phyloP scores from a whole-genome alignment of 2,329 filamentous ascomycete genomes.

The Mariannaea elegans region DNA sequence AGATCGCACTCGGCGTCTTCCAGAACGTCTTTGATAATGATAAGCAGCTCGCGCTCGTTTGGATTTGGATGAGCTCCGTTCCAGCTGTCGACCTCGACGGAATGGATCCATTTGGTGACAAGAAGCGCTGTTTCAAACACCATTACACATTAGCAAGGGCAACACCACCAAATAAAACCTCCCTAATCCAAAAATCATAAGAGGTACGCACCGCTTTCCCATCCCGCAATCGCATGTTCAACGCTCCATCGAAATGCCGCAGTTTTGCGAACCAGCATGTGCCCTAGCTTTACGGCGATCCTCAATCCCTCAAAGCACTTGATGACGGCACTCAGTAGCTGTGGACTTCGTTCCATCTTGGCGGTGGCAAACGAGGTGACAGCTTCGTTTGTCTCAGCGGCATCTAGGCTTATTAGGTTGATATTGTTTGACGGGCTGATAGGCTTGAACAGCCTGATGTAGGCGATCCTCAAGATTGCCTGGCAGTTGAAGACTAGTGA shows the following conservation, averaged over 20 bases:
- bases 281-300: constrained; percentile 19
- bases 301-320: constrained; percentile 19
- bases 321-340: constrained; percentile 12
- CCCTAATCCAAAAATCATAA: too few species aligned
- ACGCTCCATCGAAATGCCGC: constrained; percentile 27
- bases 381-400: constrained; percentile 6
- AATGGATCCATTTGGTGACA: constrained; percentile 25
- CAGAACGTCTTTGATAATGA: constrained; percentile 2
- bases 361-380: constrained; percentile 3
- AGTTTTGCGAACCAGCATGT: constrained; percentile 25
- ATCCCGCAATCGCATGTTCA: constrained; percentile 24
- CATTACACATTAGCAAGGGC: too few species aligned
- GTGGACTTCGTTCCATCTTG: constrained; percentile 1
- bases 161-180: too few species aligned
- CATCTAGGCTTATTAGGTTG: constrained; percentile 1
- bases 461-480: constrained; percentile 20
- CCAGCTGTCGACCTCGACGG: constrained; percentile 11
- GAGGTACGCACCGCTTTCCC: constrained; percentile 21
- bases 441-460: constrained; percentile 17
- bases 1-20: constrained; percentile 25
- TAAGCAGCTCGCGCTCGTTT: constrained; percentile 7
- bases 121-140: constrained; percentile 17
- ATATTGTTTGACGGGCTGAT: not conserved
- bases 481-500: constrained; percentile 22
- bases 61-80: not conserved